Evolutionary conservation across 2,329 filamentous ascomycete species (phyloP), one percentile per base, ranked within the genome.

Genomic region (Cercospora berteroae): DNA sequence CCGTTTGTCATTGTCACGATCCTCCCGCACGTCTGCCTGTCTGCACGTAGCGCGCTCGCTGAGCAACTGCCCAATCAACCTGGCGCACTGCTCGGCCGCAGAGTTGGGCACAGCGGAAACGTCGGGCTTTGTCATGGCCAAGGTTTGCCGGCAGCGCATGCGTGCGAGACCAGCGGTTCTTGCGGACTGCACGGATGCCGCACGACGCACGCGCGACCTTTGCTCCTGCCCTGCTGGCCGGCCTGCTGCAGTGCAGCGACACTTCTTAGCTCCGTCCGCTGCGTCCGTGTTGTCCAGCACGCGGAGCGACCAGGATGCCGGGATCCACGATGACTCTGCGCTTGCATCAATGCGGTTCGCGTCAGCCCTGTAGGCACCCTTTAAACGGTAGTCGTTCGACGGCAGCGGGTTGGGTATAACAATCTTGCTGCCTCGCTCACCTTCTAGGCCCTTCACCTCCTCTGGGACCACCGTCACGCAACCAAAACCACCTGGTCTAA

Each of bases 281-380:
- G 29, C 29, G 55, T 36, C 55, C 55, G 55, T 36, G 27, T 58
- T 27, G 27, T 29, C 48, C 12, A 55, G 23, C 23, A 27, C 48
- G 48, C 48, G 48, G 48, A 55, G 23, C 48, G 20, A 29, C 48
- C 48, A 55, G 48, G 44, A 42, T 52, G 48, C 48, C 20, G 16
- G 48, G 27, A 23, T 58, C n/a, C 29, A 50, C 42, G 20, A 50
- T 61, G 59, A 61, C 59, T 61, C 59, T 29, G 59, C n/a, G 59
- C 59, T 61, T 48, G 59, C 59, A 61, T 50, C 59, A 27, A 50
- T 44, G 59, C 39, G 36, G 25, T 13, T 61, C 39, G 25, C 60
- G 42, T 29, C 60, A 62, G 60, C 60, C 60, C 44, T 48, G 39
- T 62, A 62, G 60, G 60, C 60, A 50, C 25, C 60, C 39, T 25